Evolutionary conservation across 257 asterid species (phyloP).

Genomic region (Lantana camara): DNA sequence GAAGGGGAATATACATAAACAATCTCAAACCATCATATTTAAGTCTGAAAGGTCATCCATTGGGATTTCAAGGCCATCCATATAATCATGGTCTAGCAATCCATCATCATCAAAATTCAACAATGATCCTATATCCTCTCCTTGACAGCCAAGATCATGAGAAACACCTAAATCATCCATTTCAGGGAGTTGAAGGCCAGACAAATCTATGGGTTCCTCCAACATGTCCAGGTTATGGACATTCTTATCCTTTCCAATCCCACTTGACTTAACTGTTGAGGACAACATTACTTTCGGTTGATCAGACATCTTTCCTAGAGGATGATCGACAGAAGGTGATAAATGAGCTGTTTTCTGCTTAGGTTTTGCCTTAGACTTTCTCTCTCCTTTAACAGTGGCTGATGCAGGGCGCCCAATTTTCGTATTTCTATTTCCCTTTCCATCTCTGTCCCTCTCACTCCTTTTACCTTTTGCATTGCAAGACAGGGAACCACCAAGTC

Average conservation of each 20-base stretch:
- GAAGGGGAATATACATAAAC: constrained; percentile 53
- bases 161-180: constrained; percentile 75
- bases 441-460: constrained; percentile 85
- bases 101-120: constrained; percentile 79
- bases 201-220: constrained; percentile 93
- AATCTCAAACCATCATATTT: constrained; percentile 81
- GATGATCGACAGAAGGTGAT: constrained; percentile 69
- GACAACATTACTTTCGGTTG: constrained; percentile 52
- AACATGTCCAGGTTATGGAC: constrained; percentile 51
- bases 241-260: constrained; percentile 45
- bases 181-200: constrained; percentile 82
- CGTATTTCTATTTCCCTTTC: constrained; percentile 70
- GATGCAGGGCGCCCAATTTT: constrained; percentile 61
- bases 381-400: constrained; percentile 72
- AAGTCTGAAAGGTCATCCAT: constrained; percentile 84
- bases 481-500: constrained; percentile 63
- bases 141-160: constrained; percentile 76
- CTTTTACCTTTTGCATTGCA: constrained; percentile 86
- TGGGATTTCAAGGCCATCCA: constrained; percentile 84
- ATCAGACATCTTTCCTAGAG: constrained; percentile 69
- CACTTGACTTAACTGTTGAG: constrained; percentile 54
- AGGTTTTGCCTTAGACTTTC: constrained; percentile 76
- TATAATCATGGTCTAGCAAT: constrained; percentile 67
- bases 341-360: constrained; percentile 81
- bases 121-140: constrained; percentile 87